Conservation (phyloP, 352 stramenopile genomes). For the Pythium sukuiense region DNA sequence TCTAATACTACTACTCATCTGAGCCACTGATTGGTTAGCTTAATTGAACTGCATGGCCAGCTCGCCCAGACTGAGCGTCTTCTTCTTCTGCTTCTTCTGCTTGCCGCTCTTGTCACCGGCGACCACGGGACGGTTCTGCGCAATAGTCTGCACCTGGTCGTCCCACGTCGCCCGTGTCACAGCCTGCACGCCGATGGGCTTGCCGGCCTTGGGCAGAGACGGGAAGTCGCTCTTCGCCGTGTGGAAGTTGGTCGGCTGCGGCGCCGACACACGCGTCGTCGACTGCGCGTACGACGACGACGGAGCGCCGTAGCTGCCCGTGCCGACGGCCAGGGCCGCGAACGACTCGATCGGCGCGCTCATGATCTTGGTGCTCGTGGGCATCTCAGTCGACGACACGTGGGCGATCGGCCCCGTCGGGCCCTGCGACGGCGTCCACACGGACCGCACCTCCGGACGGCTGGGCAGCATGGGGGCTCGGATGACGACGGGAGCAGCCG, state of each 20-base stretch:
- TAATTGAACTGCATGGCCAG: constrained; percentile 84
- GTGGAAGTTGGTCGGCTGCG: constrained; percentile 38
- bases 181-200: constrained; percentile 62
- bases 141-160: constrained; percentile 72
- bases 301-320: constrained; percentile 16
- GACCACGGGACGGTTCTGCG: constrained; percentile 43
- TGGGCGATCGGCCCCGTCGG: constrained; percentile 12
- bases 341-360: constrained; percentile 56
- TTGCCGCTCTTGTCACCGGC: constrained; percentile 15
- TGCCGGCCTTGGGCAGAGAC: constrained; percentile 55
- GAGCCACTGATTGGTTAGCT: background rate
- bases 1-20: constrained; percentile 1
- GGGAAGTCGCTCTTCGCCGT: constrained; percentile 77
- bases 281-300: constrained; percentile 45
- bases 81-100: constrained; percentile 90
- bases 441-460: constrained; percentile 18
- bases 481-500: constrained; percentile 19
- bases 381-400: constrained; percentile 28
- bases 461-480: constrained; percentile 22
- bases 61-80: constrained; percentile 73
- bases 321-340: constrained; percentile 38
- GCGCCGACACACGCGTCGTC: constrained; percentile 30
- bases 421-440: constrained; percentile 24
- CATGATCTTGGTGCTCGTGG: constrained; percentile 61
- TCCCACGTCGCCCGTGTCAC: constrained; percentile 84